Conservation (phyloP, 2,329 filamentous ascomycete genomes). For the Colletotrichum somersetense region DNA sequence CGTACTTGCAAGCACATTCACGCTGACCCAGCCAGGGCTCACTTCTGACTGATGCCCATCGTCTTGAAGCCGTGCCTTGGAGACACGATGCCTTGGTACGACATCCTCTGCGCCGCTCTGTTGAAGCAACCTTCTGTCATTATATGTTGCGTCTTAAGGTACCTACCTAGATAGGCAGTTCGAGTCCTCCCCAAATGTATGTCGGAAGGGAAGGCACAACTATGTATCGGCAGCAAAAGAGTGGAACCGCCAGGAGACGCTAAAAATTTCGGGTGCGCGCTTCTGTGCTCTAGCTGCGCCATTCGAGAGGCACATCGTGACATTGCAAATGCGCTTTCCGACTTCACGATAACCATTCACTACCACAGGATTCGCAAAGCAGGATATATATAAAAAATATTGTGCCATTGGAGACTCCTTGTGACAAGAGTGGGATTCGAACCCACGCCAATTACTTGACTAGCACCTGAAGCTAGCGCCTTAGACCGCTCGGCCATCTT, state of each 20-base stretch:
- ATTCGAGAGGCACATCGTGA: neutral
- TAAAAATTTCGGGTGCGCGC: neutral
- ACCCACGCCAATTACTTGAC: conserved; percentile 40
- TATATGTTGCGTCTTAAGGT: neutral
- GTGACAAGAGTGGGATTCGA: conserved; percentile 41
- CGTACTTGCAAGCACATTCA: neutral
- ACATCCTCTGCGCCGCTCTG: neutral
- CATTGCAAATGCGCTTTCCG: neutral
- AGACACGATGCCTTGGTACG: too few relatives aligned
- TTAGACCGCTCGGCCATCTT: conserved; percentile 43
- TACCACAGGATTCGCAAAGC: neutral
- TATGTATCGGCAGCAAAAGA: neutral
- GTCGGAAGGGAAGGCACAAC: neutral
- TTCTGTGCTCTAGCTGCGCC: too few relatives aligned
- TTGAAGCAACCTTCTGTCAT: neutral
- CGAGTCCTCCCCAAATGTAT: neutral
- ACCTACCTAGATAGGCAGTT: neutral
- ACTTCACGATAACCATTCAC: neutral
- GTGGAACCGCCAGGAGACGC: neutral
- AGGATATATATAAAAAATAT: neutral
- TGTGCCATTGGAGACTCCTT: fast-evolving
- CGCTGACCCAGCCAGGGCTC: neutral
- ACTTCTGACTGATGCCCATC: neutral
- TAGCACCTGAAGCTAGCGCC: conserved; percentile 43
- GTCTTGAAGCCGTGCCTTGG: neutral